phyloP scores from a whole-genome alignment of 345 rosid genomes.

The Reutealis trisperma region DNA sequence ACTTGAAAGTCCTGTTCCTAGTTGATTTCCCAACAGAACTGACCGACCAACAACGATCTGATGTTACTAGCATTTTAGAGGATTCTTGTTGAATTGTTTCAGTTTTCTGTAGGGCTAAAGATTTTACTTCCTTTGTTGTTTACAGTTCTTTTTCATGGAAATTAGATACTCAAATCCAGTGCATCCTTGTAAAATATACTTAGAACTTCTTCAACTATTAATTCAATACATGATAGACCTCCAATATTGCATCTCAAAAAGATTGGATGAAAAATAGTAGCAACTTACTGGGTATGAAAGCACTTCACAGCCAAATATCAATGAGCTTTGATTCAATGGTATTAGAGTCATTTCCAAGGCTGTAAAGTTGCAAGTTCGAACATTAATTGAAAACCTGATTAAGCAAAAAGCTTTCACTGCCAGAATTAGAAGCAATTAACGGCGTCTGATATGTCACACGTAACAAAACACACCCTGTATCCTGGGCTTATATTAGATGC shows the following conservation, averaged over 20 bases:
- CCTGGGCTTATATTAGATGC: too few species aligned
- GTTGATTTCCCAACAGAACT: constrained; percentile 48
- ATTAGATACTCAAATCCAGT: background rate
- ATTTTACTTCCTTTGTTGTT: background rate
- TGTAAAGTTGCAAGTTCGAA: too few species aligned
- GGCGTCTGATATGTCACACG: too few species aligned
- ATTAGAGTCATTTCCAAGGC: too few species aligned
- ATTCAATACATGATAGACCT: background rate
- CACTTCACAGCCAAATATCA: too few species aligned
- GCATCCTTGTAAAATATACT: constrained; percentile 8
- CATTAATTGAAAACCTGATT: too few species aligned
- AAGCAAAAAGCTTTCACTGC: too few species aligned
- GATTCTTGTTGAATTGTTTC: constrained; percentile 34
- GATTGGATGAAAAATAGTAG: background rate
- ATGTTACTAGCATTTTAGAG: constrained; percentile 47
- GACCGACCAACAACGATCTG: constrained; percentile 49
- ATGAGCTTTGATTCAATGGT: too few species aligned
- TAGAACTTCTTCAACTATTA: background rate
- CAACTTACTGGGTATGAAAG: background rate
- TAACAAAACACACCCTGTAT: too few species aligned
- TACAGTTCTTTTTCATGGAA: background rate
- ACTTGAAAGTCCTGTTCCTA: constrained; percentile 20
- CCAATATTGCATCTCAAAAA: background rate
- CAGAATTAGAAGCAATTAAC: too few species aligned
- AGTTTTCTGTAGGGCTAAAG: background rate